A percentile compares a stretch with the other conserved stretches of the same genome.
Evolutionary conservation across 2,329 filamentous ascomycete genomes (phyloP).

Genomic region (Mariannaea elegans): DNA sequence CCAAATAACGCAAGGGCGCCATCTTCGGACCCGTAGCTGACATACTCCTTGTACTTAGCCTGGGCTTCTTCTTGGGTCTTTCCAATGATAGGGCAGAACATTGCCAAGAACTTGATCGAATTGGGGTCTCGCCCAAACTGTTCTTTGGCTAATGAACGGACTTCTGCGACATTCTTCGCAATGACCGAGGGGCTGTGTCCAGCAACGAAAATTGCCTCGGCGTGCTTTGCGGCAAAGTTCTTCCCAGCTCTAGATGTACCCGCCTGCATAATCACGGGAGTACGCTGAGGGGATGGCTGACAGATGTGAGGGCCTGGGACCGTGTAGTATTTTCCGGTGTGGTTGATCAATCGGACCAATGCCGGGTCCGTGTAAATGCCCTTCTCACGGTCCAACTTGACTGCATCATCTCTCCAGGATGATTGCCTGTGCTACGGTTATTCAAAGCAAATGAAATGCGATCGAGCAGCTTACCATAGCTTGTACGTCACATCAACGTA

Average conservation of each 20-base stretch:
- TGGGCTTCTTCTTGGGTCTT: constrained; percentile 68
- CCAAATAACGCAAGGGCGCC: constrained; percentile 72
- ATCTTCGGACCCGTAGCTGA: constrained; percentile 65
- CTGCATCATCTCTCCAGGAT: constrained; percentile 69
- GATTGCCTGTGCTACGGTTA: constrained; percentile 41
- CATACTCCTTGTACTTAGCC: constrained; percentile 58
- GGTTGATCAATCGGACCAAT: constrained; percentile 69
- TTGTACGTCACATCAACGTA: constrained; percentile 68
- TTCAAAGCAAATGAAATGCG: background rate
- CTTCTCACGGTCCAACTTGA: constrained; percentile 61
- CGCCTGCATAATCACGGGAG: constrained; percentile 71
- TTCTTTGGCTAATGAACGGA: constrained; percentile 59
- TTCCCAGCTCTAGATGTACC: constrained; percentile 66
- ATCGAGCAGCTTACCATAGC: constrained; percentile 57
- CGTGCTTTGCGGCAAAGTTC: constrained; percentile 71
- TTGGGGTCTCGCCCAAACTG: constrained; percentile 61
- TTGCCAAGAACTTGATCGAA: constrained; percentile 68
- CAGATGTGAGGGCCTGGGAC: constrained; percentile 69
- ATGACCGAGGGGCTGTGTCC: constrained; percentile 65
- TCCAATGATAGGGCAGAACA: constrained; percentile 67
- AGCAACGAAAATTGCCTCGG: constrained; percentile 71
- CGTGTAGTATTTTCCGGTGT: constrained; percentile 66
- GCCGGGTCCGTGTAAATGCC: constrained; percentile 55
- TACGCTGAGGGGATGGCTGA: constrained; percentile 70
- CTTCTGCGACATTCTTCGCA: constrained; percentile 64